Percentiles rank a stretch among this genome's conserved stretches.
These are phyloP conservation scores for Acanthamoeba castellanii DNA, from an alignment of 208 protist species.

Conservation along the genomic window DNA sequence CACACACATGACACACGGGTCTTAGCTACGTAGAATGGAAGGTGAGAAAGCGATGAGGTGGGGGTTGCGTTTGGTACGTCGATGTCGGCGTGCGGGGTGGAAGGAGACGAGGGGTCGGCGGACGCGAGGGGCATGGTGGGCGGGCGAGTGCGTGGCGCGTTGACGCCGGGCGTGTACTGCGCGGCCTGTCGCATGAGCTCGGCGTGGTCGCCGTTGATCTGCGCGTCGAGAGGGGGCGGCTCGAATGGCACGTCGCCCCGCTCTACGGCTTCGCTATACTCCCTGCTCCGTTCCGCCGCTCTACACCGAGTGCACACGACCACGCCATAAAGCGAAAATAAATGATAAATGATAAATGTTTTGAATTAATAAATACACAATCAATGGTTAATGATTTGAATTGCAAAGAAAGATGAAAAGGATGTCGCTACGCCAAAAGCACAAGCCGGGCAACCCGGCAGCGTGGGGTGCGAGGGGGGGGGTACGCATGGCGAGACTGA, in stretches of 20 bases:
- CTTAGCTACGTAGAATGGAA: no score
- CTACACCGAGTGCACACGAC: neutral
- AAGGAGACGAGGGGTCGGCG: neutral
- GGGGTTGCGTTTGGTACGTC: neutral
- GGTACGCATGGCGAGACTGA: neutral
- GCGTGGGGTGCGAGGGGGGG: neutral
- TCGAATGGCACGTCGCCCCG: slow-evolving; percentile 41
- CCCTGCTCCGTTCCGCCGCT: neutral
- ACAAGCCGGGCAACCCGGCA: no score
- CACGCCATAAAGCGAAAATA: neutral
- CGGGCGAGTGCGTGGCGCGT: neutral
- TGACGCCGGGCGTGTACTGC: neutral
- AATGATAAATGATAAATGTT: neutral
- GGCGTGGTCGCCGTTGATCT: slow-evolving; percentile 36
- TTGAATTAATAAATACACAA: neutral
- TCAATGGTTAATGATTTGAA: neutral
- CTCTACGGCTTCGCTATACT: slow-evolving; percentile 22
- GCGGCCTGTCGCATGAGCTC: slow-evolving; percentile 32
- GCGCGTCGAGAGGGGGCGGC: slow-evolving; percentile 56
- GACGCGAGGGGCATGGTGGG: neutral
- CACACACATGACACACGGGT: no score
- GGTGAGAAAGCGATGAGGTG: neutral
- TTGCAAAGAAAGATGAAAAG: no score
- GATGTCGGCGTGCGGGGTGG: neutral
- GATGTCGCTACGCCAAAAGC: no score